Evolutionary conservation across 495 filamentous ascomycete genomes (phyloP).

Genomic region (Aspergillus sparsus): DNA sequence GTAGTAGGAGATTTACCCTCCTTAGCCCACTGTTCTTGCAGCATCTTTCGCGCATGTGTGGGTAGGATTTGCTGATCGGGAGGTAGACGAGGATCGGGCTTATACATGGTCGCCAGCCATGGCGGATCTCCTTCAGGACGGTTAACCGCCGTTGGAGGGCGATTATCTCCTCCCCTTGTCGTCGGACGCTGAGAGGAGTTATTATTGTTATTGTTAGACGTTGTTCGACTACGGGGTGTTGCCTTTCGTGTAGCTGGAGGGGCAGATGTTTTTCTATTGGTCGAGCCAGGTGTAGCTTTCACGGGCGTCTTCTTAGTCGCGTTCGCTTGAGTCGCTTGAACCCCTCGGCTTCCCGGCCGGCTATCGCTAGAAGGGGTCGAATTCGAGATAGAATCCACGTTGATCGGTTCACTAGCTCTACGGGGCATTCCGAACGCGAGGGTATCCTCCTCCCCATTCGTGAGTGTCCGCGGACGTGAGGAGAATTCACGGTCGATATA

Average conservation of each 20-base stretch:
- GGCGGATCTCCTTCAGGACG: constrained; percentile 92
- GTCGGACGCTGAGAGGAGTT: constrained; percentile 54
- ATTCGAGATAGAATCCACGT: constrained; percentile 54
- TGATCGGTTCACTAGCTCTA: constrained; percentile 71
- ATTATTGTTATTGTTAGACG: constrained; percentile 38
- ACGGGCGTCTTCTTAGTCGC: constrained; percentile 32
- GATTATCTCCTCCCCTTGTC: constrained; percentile 61
- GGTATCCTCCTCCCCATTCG: constrained; percentile 61
- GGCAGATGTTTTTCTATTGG: constrained; percentile 46
- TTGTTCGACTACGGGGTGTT: constrained; percentile 37
- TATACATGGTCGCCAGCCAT: constrained; percentile 93
- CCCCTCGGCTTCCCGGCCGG: constrained; percentile 47
- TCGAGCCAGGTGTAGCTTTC: constrained; percentile 37
- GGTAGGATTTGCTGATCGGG: constrained; percentile 95
- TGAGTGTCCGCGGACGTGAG: constrained; percentile 59
- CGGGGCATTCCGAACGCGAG: constrained; percentile 60
- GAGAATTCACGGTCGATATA: constrained; percentile 71
- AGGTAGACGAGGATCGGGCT: constrained; percentile 90
- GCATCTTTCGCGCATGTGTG: constrained; percentile 85
- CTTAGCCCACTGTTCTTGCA: constrained; percentile 93
- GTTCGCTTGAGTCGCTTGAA: constrained; percentile 17
- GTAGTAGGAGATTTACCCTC: constrained; percentile 79
- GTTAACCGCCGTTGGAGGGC: constrained; percentile 61
- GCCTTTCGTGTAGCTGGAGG: constrained; percentile 40
- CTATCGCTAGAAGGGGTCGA: constrained; percentile 48